Evolutionary conservation across 805 yeast species (phyloP).

Genomic region (Cyberlindnera galapagoensis): DNA sequence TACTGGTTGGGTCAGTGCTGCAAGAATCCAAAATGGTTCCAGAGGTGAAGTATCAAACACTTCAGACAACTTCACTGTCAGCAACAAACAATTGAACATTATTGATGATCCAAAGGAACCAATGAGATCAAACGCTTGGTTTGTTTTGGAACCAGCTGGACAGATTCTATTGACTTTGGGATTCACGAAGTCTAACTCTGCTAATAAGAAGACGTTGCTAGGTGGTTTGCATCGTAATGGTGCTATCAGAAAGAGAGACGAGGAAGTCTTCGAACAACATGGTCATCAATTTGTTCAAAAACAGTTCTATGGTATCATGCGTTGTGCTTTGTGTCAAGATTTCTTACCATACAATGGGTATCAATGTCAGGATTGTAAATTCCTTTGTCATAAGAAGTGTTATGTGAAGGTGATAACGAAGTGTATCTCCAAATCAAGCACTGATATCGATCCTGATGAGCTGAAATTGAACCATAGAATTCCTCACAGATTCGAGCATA

Average conservation of each 20-base stretch:
- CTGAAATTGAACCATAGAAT: conserved; percentile 88
- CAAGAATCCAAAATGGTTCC: conserved; percentile 33
- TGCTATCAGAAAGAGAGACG: conserved; percentile 90
- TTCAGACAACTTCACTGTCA: conserved; percentile 20
- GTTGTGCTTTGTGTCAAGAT: conserved; percentile 96
- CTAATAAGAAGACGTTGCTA: conserved; percentile 37
- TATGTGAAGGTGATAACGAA: conserved; percentile 75
- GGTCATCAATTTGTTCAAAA: conserved; percentile 97
- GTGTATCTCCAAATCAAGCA: conserved; percentile 72
- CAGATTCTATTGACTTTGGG: conserved; percentile 74
- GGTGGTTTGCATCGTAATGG: conserved; percentile 92
- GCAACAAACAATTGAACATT: not conserved
- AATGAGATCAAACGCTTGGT: conserved; percentile 70
- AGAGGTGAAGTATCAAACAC: conserved; percentile 14
- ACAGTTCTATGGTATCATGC: conserved; percentile 92
- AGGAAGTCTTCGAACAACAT: conserved; percentile 85
- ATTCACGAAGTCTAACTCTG: conserved; percentile 61
- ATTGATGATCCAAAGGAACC: conserved; percentile 17
- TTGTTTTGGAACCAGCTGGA: conserved; percentile 89
- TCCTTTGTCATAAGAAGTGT: conserved; percentile 76
- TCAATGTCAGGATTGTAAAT: conserved; percentile 81
- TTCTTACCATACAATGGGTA: conserved; percentile 82
- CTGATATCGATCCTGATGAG: conserved; percentile 65
- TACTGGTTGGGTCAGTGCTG: conserved; percentile 87
- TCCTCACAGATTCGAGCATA: conserved; percentile 94